Percentiles rank a stretch among this genome's conserved stretches.
Evolutionary conservation across 2,329 filamentous ascomycete genomes (phyloP).

Genomic region (Xylariomycetidae sp.): DNA sequence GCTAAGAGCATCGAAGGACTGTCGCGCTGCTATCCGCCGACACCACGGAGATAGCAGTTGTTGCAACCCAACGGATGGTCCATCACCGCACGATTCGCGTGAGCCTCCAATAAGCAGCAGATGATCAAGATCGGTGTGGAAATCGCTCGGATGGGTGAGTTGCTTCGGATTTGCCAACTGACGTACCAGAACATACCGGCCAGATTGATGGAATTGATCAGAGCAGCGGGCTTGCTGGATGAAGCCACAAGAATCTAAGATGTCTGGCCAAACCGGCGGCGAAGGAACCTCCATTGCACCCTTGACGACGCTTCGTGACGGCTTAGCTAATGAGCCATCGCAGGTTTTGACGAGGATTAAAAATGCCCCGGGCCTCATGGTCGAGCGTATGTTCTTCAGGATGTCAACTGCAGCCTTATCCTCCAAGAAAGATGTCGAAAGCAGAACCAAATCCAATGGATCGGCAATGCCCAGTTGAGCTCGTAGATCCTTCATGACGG

Average conservation of each 20-base stretch:
- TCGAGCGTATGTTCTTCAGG: constrained; percentile 21
- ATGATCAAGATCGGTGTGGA: constrained; percentile 12
- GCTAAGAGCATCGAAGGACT: constrained; percentile 25
- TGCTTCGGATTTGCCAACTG: constrained; percentile 25
- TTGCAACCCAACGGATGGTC: too few species aligned
- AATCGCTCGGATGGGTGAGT: constrained; percentile 4
- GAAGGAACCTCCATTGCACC: too few species aligned
- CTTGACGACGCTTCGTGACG: constrained; percentile 3
- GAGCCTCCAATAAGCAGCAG: constrained; percentile 29
- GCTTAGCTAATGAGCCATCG: constrained; percentile 1
- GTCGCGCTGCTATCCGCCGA: constrained; percentile 8
- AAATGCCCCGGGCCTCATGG: constrained; percentile 33
- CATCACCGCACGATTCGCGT: too few species aligned
- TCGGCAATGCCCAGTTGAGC: constrained; percentile 7
- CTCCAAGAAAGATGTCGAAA: constrained; percentile 28
- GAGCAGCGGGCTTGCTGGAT: constrained; percentile 23
- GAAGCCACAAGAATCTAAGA: constrained; percentile 30
- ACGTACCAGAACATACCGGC: constrained; percentile 32
- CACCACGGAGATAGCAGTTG: constrained; percentile 17
- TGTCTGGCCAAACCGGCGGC: constrained; percentile 28
- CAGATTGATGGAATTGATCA: constrained; percentile 25
- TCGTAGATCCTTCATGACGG: constrained; percentile 11
- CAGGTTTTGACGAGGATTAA: constrained; percentile 23
- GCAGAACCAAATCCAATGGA: constrained; percentile 27
- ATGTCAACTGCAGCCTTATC: constrained; percentile 9